These are phyloP conservation scores for Leptomonas pyrrhocoris DNA, from an alignment of 208 protist genomes.

Conservation along the genomic window DNA sequence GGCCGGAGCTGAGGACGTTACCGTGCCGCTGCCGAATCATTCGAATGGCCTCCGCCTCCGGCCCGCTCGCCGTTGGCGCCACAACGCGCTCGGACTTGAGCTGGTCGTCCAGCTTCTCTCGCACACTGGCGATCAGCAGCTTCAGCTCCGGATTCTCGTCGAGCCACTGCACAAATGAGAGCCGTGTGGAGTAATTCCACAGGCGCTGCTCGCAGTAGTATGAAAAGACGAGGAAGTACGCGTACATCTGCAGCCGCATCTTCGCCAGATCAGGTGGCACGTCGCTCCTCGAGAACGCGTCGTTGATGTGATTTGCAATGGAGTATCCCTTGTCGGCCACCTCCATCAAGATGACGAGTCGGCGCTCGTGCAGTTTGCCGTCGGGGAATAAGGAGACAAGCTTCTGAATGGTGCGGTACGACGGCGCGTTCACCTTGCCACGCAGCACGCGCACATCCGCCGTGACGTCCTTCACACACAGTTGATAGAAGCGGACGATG, in stretches of 20 bases:
- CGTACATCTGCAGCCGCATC: conserved; percentile 87
- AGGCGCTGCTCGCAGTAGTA: conserved; percentile 91
- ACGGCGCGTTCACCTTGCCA: conserved; percentile 42
- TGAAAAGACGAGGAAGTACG: conserved; percentile 85
- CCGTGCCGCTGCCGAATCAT: conserved; percentile 67
- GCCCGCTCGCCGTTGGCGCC: conserved; percentile 38
- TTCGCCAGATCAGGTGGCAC: conserved; percentile 63
- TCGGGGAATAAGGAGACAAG: conserved; percentile 88
- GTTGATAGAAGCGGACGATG: conserved; percentile 90
- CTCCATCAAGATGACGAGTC: conserved; percentile 79
- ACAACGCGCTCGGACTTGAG: conserved; percentile 72
- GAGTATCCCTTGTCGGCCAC: conserved; percentile 88
- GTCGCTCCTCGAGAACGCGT: conserved; percentile 64
- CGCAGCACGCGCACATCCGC: conserved; percentile 73
- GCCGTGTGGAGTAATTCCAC: conserved; percentile 66
- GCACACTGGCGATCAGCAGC: conserved; percentile 72
- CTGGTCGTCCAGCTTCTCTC: conserved; percentile 77
- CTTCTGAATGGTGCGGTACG: conserved; percentile 87
- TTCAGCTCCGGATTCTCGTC: conserved; percentile 65
- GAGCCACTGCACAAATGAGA: conserved; percentile 74
- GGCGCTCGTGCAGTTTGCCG: conserved; percentile 86
- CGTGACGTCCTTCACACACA: conserved; percentile 72
- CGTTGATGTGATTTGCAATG: conserved; percentile 84
- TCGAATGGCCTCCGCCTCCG: conserved; percentile 50
- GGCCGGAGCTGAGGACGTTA: conserved; percentile 81